These are phyloP conservation scores for Xylaria scruposa DNA, from an alignment of 495 filamentous ascomycete species.

Conservation along the genomic window DNA sequence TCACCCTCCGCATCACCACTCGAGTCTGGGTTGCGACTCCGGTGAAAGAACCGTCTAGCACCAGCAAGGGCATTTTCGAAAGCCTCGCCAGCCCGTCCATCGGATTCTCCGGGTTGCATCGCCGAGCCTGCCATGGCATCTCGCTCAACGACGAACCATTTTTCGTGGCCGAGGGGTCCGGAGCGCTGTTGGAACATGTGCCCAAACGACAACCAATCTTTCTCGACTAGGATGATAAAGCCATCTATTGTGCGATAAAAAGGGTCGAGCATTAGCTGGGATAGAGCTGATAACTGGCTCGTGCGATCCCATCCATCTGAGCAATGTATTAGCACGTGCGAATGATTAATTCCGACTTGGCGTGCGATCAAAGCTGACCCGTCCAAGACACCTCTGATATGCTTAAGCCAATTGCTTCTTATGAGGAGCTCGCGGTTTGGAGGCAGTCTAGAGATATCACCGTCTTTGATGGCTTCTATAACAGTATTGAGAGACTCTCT, in stretches of 20 bases:
- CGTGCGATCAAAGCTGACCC: constrained; percentile 84
- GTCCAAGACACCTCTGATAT: constrained; percentile 84
- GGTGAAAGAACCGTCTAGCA: constrained; percentile 89
- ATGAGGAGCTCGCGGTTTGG: constrained; percentile 82
- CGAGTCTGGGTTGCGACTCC: constrained; percentile 69
- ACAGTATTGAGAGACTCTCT: constrained; percentile 88
- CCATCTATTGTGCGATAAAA: constrained; percentile 96
- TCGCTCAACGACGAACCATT: constrained; percentile 92
- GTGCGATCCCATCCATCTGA: constrained; percentile 99
- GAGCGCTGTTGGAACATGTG: constrained; percentile 95
- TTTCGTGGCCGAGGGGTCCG: constrained; percentile 85
- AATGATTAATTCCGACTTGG: constrained; percentile 89
- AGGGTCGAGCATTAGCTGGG: constrained; percentile 92
- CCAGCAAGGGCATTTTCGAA: constrained; percentile 86
- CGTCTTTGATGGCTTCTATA: constrained; percentile 88
- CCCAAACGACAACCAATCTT: constrained; percentile 97
- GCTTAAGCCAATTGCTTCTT: constrained; percentile 90
- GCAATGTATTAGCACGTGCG: constrained; percentile 95
- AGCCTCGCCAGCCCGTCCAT: constrained; percentile 71
- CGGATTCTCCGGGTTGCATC: constrained; percentile 60
- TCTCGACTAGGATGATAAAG: constrained; percentile 94
- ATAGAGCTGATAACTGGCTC: constrained; percentile 91
- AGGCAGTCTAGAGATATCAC: constrained; percentile 82
- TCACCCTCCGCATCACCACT: constrained; percentile 56
- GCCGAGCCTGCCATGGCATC: constrained; percentile 62